Base-by-base conservation (phyloP, 176 grass and related monocot genomes). In the Poa pratensis region DNA sequence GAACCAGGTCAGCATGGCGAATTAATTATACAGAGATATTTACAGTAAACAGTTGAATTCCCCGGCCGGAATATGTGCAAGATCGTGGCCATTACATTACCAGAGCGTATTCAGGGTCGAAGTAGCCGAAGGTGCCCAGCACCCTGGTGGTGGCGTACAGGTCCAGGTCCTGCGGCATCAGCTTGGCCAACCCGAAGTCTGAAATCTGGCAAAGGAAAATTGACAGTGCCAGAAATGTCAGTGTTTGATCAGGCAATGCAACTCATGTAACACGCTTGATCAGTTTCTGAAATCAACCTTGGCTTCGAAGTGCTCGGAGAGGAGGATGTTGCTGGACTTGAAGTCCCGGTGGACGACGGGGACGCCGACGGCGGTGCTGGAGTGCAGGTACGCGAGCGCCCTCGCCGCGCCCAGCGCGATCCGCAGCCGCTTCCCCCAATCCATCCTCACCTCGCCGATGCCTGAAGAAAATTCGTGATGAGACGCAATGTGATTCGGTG, bases 71-170 rank as follows among this genome's bases (percentile, higher is more conserved):
- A 27, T n/a, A 14, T 22, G 73, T 11, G 30, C 54, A 75, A 17
- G 51, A n/a, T 57, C 60, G 66, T 3, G 40, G 49, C 1, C 26
- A 9, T 79, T 18, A 26, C 70, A 73, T 28, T 74, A 99, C 96
- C 93, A 88, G 77, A 6, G 96, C 96, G 68, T 99, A 99, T 71
- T 99, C 96, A 4, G 96, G 96, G 73, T 99, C 96, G 75, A 99
- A 99, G 84, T 99, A 99, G 51, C 96, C 96, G 76, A 99, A 99
- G n/a, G 96, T 99, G 71, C 96, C 96, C 5, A 99, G 86, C 39
- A 96, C 90, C 55, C 94, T 91, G 73, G 96, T 96, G 62, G 93
- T 96, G 9, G 91, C 78, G 84, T 92, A 81, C 71, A 96, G 69
- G 84, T 99, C 94, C n/a, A 90, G 84, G 61, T 91, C 90, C 84